These are phyloP conservation scores for Aechmea fasciata DNA, from an alignment of 176 grass and related monocot genomes.

Conservation along the genomic window DNA sequence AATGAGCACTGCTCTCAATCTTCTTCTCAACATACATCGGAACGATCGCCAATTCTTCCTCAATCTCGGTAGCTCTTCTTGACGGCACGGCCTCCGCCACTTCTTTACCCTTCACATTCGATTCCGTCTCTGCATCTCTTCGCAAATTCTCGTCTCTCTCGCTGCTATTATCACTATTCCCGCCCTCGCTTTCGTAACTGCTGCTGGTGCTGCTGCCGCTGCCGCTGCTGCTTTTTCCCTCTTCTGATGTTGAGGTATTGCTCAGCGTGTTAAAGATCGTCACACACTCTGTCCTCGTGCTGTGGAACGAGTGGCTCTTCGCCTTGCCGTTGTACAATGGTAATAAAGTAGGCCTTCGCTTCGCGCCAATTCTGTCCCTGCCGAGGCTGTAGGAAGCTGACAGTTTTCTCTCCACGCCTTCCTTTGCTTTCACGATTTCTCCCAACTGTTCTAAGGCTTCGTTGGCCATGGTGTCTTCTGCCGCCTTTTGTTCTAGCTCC, in stretches of 20 bases:
- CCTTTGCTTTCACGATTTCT: constrained; percentile 65
- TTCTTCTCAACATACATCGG: constrained; percentile 24
- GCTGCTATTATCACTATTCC: constrained; percentile 18
- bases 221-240: constrained; percentile 27
- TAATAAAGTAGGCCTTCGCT: constrained; percentile 31
- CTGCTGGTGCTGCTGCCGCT: constrained; percentile 19
- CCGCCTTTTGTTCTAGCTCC: constrained; percentile 45
- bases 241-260: constrained; percentile 33
- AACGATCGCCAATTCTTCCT: constrained; percentile 19
- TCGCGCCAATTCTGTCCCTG: constrained; percentile 26
- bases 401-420: constrained; percentile 53
- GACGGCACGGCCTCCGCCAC: constrained; percentile 33
- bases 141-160: neutral
- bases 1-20: constrained; percentile 5
- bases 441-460: constrained; percentile 45
- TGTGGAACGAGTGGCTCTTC: constrained; percentile 70
- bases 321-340: constrained; percentile 42
- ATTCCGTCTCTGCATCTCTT: constrained; percentile 17
- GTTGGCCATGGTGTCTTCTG: constrained; percentile 34
- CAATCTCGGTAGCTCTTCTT: constrained; percentile 1
- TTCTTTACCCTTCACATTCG: constrained; percentile 9
- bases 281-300: constrained; percentile 35
- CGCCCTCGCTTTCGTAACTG: constrained; percentile 8
- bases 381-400: constrained; percentile 57
- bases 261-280: constrained; percentile 42